Conservation (phyloP, 345 rosid genomes). For the Eucalyptus pauciflora region DNA sequence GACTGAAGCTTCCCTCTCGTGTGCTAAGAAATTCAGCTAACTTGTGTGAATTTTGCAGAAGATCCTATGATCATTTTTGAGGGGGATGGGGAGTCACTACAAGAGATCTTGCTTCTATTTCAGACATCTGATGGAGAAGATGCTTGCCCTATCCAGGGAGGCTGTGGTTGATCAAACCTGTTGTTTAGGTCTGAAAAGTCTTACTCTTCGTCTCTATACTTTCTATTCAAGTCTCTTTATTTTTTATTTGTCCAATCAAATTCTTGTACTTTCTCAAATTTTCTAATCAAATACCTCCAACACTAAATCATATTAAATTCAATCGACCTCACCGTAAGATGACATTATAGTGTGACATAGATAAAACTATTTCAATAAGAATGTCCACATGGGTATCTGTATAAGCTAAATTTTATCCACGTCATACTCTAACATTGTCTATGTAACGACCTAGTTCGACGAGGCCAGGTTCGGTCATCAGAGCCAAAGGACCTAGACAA, state of each 20-base stretch:
- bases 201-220: not conserved
- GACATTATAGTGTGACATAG: not conserved
- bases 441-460: not conserved
- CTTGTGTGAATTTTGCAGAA: not conserved
- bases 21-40: not conserved
- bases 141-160: not conserved
- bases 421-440: not conserved
- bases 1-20: not conserved
- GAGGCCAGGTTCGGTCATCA: rapidly evolving
- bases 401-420: not conserved
- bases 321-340: rapidly evolving
- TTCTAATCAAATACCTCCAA: not conserved
- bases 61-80: not conserved
- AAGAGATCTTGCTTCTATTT: not conserved
- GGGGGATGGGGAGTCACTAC: not conserved
- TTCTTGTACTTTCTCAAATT: not conserved
- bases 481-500: not conserved
- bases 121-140: not conserved
- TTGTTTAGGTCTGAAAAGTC: not conserved
- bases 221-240: not conserved
- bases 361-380: not conserved
- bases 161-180: not conserved
- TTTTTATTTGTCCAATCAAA: not conserved
- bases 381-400: not conserved
- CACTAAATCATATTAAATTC: not conserved